These are phyloP conservation scores for Mycosphaerella sp. DNA, from an alignment of 2,329 filamentous ascomycete genomes.

Conservation along the genomic window DNA sequence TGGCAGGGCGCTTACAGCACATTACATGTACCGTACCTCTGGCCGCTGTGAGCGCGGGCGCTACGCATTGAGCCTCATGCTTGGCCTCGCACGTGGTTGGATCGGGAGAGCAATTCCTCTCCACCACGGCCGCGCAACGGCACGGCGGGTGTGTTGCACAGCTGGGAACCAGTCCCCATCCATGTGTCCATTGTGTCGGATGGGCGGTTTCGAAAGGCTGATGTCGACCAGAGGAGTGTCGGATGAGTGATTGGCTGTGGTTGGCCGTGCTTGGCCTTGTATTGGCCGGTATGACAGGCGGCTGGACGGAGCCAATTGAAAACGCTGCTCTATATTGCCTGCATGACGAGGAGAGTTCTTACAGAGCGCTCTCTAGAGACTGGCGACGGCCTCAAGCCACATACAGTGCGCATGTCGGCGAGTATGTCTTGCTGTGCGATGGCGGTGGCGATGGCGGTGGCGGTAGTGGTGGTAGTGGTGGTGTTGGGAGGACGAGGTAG, in stretches of 20 bases:
- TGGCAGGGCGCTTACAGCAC: constrained; percentile 23
- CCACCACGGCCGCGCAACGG: constrained; percentile 8
- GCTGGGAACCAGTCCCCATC: constrained; percentile 5
- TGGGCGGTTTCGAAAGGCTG: neutral
- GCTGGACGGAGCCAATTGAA: constrained; percentile 15
- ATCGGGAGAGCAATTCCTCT: constrained; percentile 12
- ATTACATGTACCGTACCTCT: neutral
- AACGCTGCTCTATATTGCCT: neutral
- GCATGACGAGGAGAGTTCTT: neutral
- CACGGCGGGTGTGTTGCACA: constrained; percentile 12
- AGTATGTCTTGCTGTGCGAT: too few relatives aligned
- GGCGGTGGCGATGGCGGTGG: too few relatives aligned
- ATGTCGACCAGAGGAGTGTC: too few relatives aligned
- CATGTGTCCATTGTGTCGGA: neutral
- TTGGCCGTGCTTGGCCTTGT: too few relatives aligned
- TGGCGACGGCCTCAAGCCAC: neutral
- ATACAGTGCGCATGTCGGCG: neutral
- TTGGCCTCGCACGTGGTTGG: constrained; percentile 18
- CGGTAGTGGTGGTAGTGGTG: too few relatives aligned
- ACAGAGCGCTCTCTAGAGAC: neutral
- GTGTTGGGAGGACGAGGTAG: too few relatives aligned
- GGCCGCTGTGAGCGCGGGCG: constrained; percentile 29
- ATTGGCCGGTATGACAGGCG: constrained; percentile 15
- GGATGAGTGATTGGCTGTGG: too few relatives aligned
- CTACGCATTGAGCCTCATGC: constrained; percentile 27